Base-by-base conservation (phyloP, 306 rosid species). In the Castanospermum australe region DNA sequence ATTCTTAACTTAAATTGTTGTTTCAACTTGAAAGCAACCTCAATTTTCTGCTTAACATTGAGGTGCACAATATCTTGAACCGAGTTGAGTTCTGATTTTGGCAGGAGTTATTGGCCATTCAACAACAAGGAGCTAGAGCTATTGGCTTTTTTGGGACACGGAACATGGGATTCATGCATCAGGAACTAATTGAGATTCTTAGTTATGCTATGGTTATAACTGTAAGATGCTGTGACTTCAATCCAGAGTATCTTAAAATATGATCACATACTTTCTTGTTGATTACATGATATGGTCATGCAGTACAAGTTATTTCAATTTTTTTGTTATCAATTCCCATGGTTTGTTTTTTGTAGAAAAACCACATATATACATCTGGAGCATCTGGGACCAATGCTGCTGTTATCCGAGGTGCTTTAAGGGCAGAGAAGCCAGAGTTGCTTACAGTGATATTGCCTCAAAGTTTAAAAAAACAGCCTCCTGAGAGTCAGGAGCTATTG, bases 351-450 rank as follows among this genome's bases (percentile, higher is more conserved):
- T 64, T 73, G 79, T 87, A 96, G 98, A 96, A 96, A 86, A 96
- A 96, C 44, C 99, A 96, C 88, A 93, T 96, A 48, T 93, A 86
- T 78, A 96, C 99, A 73, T 96, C 99, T 52, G 98, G 99, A 77
- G 99, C 99, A 79, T 93, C 99, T 68, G 99, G 99, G 42, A 96
- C 99, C 82, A 96, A 96, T 83, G 99, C 99, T 71, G 99, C 99
- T 63, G 99, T 96, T 51, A 96, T 96, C 66, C 90, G 99, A 83
- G 99, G 99, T 83, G 99, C 99, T 84, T 84, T 96, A 79, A 87
- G 99, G 88, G 99, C 99, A 45, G 99, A 96, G 85, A 96, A 90
- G 83, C 99, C 96, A 39, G 99, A 96, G 82, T 85, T 96, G 62
- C 99, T 96, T 77, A 96, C 99, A 2, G 99, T 93, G 68, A 96